Percentiles rank a stretch among this genome's conserved stretches.
These are phyloP conservation scores for Candida michaelii DNA, from an alignment of 805 yeast species.

Conservation along the genomic window DNA sequence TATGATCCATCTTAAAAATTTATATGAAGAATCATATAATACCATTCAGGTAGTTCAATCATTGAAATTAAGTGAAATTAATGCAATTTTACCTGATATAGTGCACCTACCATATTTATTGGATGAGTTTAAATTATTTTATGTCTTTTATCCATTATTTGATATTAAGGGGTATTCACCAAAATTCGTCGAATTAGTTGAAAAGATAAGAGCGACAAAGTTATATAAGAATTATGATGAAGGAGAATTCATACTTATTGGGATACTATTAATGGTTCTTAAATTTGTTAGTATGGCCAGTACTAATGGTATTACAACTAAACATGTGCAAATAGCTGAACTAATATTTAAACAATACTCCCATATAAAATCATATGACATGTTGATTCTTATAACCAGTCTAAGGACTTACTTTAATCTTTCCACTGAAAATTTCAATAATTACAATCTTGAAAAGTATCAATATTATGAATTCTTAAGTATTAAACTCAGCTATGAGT, in stretches of 20 bases:
- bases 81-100: background rate
- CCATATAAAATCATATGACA: background rate
- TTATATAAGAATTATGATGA: background rate
- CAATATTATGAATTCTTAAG: conserved; percentile 4
- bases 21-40: conserved; percentile 2
- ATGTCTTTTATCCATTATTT: conserved; percentile 5
- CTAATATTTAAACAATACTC: background rate
- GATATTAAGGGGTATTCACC: background rate
- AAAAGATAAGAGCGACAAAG: background rate
- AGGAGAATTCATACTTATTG: conserved; percentile 24
- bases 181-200: background rate
- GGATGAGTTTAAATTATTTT: background rate
- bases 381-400: background rate
- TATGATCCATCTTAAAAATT: background rate
- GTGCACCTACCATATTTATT: background rate
- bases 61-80: background rate
- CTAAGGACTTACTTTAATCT: background rate
- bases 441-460: background rate
- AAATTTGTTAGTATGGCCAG: conserved; percentile 18
- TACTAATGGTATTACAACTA: background rate
- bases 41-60: background rate
- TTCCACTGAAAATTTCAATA: conserved; percentile 4
- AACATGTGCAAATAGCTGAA: conserved; percentile 1
- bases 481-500: conserved; percentile 1
- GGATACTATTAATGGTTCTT: conserved; percentile 31